A percentile compares a stretch with the other conserved stretches of the same genome.
Evolutionary conservation across 352 stramenopile species (phyloP).

Genomic region (Phytophthora hibernalis): DNA sequence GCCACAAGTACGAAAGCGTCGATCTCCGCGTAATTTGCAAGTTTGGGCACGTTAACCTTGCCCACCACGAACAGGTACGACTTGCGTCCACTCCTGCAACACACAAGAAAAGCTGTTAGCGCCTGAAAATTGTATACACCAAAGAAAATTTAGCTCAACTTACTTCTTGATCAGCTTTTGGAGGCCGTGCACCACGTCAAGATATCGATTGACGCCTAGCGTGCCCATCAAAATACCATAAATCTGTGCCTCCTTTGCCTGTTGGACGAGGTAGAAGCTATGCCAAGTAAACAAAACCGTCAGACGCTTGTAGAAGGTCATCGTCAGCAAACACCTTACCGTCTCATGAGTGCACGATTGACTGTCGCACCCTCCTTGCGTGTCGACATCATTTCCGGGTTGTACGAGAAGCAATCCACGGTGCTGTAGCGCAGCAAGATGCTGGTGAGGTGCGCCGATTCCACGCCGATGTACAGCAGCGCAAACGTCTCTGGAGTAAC

Average conservation of each 20-base stretch:
- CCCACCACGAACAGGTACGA: slow-evolving; percentile 97
- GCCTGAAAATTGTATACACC: background rate
- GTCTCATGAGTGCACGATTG: slow-evolving; percentile 77
- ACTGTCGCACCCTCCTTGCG: slow-evolving; percentile 69
- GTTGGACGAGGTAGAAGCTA: slow-evolving; percentile 91
- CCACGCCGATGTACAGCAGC: slow-evolving; percentile 78
- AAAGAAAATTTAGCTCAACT: slow-evolving; percentile 4
- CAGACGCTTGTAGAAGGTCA: background rate
- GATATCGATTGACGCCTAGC: slow-evolving; percentile 92
- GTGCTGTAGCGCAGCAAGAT: slow-evolving; percentile 82
- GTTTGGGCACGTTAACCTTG: slow-evolving; percentile 97
- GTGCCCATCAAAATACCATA: slow-evolving; percentile 97
- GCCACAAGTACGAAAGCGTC: slow-evolving; percentile 97
- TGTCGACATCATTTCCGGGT: slow-evolving; percentile 48
- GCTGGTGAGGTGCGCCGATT: slow-evolving; percentile 83
- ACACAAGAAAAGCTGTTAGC: slow-evolving; percentile 9
- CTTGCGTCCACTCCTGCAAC: slow-evolving; percentile 89
- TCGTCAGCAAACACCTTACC: slow-evolving; percentile 31
- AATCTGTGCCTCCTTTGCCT: slow-evolving; percentile 94
- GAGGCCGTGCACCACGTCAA: slow-evolving; percentile 91
- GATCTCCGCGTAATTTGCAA: slow-evolving; percentile 98
- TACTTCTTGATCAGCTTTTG: slow-evolving; percentile 90
- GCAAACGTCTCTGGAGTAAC: slow-evolving; percentile 49
- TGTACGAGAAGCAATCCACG: slow-evolving; percentile 78
- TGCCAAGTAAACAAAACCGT: background rate